These are phyloP conservation scores for Pleurotus citrinopileatus DNA, from an alignment of 768 basidiomycete genomes.

Conservation along the genomic window DNA sequence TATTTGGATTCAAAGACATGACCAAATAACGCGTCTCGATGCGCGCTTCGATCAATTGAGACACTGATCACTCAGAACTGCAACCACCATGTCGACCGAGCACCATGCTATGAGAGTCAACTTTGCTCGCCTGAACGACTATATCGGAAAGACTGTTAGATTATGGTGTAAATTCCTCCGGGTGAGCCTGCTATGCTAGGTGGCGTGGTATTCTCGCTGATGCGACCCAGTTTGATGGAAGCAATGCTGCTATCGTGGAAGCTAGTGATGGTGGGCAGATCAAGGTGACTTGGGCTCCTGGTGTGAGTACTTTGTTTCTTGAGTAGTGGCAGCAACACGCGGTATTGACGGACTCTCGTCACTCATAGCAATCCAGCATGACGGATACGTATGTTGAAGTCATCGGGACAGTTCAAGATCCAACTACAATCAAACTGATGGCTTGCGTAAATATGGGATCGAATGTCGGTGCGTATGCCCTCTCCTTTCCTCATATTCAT, in stretches of 20 bases:
- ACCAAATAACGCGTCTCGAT: slow-evolving; percentile 1
- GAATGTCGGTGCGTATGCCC: slow-evolving; percentile 52
- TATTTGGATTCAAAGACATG: no score
- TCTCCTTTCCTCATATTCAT: no score
- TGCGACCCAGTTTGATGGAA: slow-evolving; percentile 35
- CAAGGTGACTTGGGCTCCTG: slow-evolving; percentile 31
- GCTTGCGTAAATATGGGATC: slow-evolving; percentile 53
- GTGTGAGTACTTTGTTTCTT: slow-evolving; percentile 31
- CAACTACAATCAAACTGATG: slow-evolving; percentile 56
- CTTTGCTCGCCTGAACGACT: slow-evolving; percentile 50
- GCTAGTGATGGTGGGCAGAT: slow-evolving; percentile 69
- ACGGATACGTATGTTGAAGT: slow-evolving; percentile 62
- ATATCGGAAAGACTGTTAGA: slow-evolving; percentile 53
- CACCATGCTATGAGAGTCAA: slow-evolving; percentile 55
- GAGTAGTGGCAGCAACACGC: neutral
- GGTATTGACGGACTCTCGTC: slow-evolving; percentile 1
- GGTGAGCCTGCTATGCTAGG: slow-evolving; percentile 27
- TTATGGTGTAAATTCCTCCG: slow-evolving; percentile 60
- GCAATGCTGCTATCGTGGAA: slow-evolving; percentile 49
- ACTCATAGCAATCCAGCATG: slow-evolving; percentile 38
- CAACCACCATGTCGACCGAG: slow-evolving; percentile 12
- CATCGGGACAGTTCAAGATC: slow-evolving; percentile 56
- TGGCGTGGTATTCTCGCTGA: no score
- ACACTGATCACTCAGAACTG: no score
- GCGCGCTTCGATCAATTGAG: no score